Base-by-base conservation (phyloP, 2,329 filamentous ascomycete genomes). In the Paramyrothecium sp. region DNA sequence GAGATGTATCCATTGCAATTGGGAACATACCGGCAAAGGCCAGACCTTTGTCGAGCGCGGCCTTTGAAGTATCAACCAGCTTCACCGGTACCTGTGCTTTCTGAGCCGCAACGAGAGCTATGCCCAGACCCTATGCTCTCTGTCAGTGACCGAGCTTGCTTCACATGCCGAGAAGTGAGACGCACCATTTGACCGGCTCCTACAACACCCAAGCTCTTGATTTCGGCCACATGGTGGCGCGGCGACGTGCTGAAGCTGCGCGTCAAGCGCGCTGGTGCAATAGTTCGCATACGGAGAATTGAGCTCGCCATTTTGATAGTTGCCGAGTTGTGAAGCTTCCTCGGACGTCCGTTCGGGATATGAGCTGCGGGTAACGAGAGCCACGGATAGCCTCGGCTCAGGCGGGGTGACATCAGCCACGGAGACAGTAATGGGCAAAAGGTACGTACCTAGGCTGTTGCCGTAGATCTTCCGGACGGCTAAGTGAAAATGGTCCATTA, bases 151-250 rank as follows among this genome's bases (percentile, higher is more conserved):
- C 26, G 20, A 33, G n/a, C 53, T 55, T 44, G 38, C 51, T 63
- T 76, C 71, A 74, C 74, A 75, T 78, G 75, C 63, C 57, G 67
- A 66, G 38, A 19, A 16, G 12, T 13, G 10, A 11, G 60, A 71
- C 81, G 69, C 76, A 96, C 93, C 93, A 98, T 97, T 74, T 98
- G 95, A 26, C 95, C 95, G 54, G 94, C 93, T 63, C 95, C 95
- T 69, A 99, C 83, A 53, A 99, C 94, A 69, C 94, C 95, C 47
- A 99, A 78, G 64, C 85, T 89, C 78, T 93, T 96, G 60, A 99
- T 88, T 69, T 93, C 86, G 56, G 88, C 86, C 59, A 85, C 86
- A 66, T 78, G 70, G 48, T 82, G 80, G 50, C 80, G 77, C 49
- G 86, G 75, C 44, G 84, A 86, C 34, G 87, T 87, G 78, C 89